These are phyloP conservation scores for Plasmopara viticola DNA, from an alignment of 352 stramenopile genomes.

Conservation along the genomic window DNA sequence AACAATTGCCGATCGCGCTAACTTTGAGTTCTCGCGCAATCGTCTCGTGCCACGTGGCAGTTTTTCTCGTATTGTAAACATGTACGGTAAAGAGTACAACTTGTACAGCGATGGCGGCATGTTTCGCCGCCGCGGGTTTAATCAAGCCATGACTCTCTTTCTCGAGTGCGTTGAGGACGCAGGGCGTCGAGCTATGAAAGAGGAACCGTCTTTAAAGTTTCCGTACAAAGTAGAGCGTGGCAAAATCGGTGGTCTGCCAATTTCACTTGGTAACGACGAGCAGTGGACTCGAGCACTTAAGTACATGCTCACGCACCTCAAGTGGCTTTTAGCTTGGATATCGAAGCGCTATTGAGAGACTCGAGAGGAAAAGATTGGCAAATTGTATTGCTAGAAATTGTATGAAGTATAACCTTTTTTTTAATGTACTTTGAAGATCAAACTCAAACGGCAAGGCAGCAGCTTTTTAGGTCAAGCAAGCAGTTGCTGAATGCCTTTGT, in stretches of 20 bases:
- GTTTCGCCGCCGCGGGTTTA: constrained; percentile 87
- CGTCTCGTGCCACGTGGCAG: constrained; percentile 77
- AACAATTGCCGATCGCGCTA: constrained; percentile 74
- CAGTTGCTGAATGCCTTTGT: constrained; percentile 38
- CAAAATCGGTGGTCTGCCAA: constrained; percentile 86
- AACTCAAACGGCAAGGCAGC: too few relatives aligned
- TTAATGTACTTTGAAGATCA: too few relatives aligned
- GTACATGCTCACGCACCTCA: constrained; percentile 88
- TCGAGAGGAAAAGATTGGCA: constrained; percentile 15
- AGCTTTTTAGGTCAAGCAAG: constrained; percentile 1
- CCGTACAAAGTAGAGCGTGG: constrained; percentile 88
- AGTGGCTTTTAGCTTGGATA: constrained; percentile 91
- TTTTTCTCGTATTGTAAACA: constrained; percentile 80
- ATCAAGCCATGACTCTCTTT: constrained; percentile 87
- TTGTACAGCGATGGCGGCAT: constrained; percentile 78
- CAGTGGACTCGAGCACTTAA: constrained; percentile 91
- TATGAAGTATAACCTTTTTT: too few relatives aligned
- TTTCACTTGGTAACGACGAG: constrained; percentile 85
- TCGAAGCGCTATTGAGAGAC: constrained; percentile 68
- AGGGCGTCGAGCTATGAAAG: constrained; percentile 76
- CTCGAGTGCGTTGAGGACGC: constrained; percentile 86
- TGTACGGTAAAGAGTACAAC: constrained; percentile 80
- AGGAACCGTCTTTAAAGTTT: constrained; percentile 85
- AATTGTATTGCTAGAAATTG: constrained; percentile 16
- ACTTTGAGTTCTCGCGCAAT: constrained; percentile 82